Percentiles rank a stretch among this genome's conserved stretches.
Conservation (phyloP, 2,329 filamentous ascomycete genomes). For the Teratosphaeria nubilosa region DNA sequence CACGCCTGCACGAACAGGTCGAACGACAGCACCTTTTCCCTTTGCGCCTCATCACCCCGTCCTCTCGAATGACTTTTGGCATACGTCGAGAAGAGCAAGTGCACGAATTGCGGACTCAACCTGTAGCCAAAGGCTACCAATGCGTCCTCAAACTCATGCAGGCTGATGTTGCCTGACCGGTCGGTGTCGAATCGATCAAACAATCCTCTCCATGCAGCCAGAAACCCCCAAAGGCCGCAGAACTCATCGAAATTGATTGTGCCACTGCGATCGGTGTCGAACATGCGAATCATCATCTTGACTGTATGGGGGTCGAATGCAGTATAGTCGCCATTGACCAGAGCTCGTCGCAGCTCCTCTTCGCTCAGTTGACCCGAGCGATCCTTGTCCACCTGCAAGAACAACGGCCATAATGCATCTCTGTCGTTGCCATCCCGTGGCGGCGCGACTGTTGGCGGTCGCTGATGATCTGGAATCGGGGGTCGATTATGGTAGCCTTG, state of each 20-base stretch:
- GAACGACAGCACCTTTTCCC: conserved; percentile 46
- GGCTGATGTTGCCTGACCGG: conserved; percentile 72
- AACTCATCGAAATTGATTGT: conserved; percentile 94
- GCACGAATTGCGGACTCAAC: conserved; percentile 72
- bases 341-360: conserved; percentile 72
- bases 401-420: conserved; percentile 68
- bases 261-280: conserved; percentile 81
- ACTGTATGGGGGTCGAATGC: conserved; percentile 90
- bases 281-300: conserved; percentile 99
- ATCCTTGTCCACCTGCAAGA: conserved; percentile 82
- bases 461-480: conserved; percentile 38
- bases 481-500: conserved; percentile 56
- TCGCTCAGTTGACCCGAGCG: conserved; percentile 75
- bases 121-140: conserved; percentile 87
- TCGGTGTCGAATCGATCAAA: conserved; percentile 52
- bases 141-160: conserved; percentile 80
- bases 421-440: conserved; percentile 52
- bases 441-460: conserved; percentile 39
- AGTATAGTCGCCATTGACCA: conserved; percentile 94
- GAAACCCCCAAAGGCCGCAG: conserved; percentile 89
- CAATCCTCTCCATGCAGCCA: conserved; percentile 84
- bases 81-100: conserved; percentile 77
- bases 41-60: conserved; percentile 26
- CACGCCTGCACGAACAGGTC: conserved; percentile 97
- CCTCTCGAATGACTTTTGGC: conserved; percentile 42